Base-by-base conservation (phyloP, 768 basidiomycete genomes). In the Amylocystis lapponica region DNA sequence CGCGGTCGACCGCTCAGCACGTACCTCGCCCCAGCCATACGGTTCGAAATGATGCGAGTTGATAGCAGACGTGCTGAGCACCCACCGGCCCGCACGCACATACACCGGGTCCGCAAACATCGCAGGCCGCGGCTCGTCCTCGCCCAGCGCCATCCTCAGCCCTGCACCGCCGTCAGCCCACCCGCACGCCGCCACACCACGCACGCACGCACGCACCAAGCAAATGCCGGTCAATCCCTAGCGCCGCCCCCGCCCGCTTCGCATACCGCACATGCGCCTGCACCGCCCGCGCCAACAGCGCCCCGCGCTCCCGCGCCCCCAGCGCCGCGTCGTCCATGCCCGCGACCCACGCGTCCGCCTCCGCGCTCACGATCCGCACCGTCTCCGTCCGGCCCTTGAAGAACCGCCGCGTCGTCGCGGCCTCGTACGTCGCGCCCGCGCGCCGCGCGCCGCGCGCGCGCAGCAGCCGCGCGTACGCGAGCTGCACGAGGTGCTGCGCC, bases 21-120 rank as follows among this genome's bases (percentile, higher is more conserved):
- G 10, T 34, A 76, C 84, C 74, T 91, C 88, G 37, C 94, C 94
- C 94, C 94, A 97, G 12, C 93, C 93, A 63, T 96, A 92, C 17
- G 74, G 79, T 27, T 72, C 75, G 56, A 97, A 81, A 61, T 87
- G 83, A 47, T 81, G 82, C n/a, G 86, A 89, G 54, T 85, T 86
- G 23, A 97, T 71, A 4, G 89, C 85, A 40, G 87, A 91, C 13
- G 94, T 97, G 60, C 89, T 93, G 52, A 97, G 67, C 5, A 81
- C 80, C 94, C 94, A 97, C 49, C 85, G 71, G 35, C 78, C 82
- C 23, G 83, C 80, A 22, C 86, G 78, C 32, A 68, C 63, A 54
- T 76, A 81, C 17, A 92, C 74, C 11, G 86, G 79, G 59, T 97
- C 92, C 10, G 68, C 66, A 63, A 83, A 95, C 33, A 95, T 57